A percentile compares a stretch with the other conserved stretches of the same genome.
phyloP scores from a whole-genome alignment of 2,329 filamentous ascomycete species.

The Passalora sequoiae region DNA sequence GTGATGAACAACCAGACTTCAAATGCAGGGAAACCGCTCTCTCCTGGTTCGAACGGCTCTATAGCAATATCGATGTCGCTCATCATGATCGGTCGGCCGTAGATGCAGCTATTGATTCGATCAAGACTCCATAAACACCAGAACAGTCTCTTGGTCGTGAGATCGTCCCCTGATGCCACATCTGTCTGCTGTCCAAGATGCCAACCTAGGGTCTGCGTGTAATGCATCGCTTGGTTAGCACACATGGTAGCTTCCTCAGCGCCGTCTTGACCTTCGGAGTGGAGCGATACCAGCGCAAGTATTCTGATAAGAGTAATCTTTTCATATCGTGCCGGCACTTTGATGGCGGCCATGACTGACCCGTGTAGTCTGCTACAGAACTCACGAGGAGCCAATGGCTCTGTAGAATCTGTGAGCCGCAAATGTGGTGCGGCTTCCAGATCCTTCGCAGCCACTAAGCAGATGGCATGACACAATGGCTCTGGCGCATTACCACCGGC shows the following conservation, averaged over 20 bases:
- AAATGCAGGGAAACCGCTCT: conserved; percentile 44
- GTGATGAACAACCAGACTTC: conserved; percentile 45
- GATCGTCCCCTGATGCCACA: conserved; percentile 18
- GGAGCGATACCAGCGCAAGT: conserved; percentile 44
- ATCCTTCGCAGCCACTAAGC: conserved; percentile 47
- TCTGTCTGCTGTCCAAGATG: conserved; percentile 37
- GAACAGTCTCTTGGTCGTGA: conserved; percentile 43
- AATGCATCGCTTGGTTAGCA: conserved; percentile 46
- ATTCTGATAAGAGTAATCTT: conserved; percentile 45
- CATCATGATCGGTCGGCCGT: conserved; percentile 46
- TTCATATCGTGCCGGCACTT: conserved; percentile 41
- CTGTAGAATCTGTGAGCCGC: conserved; percentile 33
- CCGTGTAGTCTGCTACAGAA: conserved; percentile 44
- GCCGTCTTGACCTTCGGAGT: conserved; percentile 45
- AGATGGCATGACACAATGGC: conserved; percentile 43
- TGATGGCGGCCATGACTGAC: conserved; percentile 39
- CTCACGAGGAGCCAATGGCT: conserved; percentile 37
- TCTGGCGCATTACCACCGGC: conserved; percentile 35
- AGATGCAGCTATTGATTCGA: conserved; percentile 45
- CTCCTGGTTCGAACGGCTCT: conserved; percentile 38
- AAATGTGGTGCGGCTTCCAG: conserved; percentile 39
- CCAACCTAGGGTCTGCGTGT: conserved; percentile 46
- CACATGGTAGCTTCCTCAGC: conserved; percentile 40
- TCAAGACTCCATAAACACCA: conserved; percentile 49
- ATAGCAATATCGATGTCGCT: conserved; percentile 46